These are phyloP conservation scores for Gillenia trifoliata DNA, from an alignment of 306 rosid species.

Conservation along the genomic window DNA sequence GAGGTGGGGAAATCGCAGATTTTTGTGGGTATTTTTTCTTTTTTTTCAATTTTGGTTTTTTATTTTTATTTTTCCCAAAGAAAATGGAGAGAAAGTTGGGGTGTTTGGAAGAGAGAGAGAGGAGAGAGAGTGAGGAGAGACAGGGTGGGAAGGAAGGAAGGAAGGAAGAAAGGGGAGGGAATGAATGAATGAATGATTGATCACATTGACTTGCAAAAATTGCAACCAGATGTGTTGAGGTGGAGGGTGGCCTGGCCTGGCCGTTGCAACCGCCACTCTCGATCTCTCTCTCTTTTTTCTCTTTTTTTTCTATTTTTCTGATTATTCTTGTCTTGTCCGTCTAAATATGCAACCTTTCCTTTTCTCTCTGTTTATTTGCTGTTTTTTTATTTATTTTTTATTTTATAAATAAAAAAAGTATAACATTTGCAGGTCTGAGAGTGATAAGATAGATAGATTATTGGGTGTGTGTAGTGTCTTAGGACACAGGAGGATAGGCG, in stretches of 20 bases:
- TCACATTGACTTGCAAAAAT: conserved; percentile 23
- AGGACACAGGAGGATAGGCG: background rate
- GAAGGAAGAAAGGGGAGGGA: background rate
- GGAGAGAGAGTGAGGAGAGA: too few relatives aligned
- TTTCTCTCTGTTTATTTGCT: background rate
- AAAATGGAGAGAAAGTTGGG: conserved; percentile 13
- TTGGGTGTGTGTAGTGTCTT: background rate
- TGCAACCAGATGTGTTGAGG: conserved; percentile 21
- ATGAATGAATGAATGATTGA: background rate
- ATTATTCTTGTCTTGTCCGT: background rate
- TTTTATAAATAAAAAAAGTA: background rate
- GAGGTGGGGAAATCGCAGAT: conserved; percentile 1
- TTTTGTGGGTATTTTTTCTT: background rate
- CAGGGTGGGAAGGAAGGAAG: too few relatives aligned
- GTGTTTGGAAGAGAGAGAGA: conserved; percentile 1
- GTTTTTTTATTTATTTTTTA: background rate
- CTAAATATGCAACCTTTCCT: background rate
- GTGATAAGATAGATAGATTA: too few relatives aligned
- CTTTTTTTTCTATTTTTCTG: background rate
- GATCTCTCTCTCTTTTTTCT: background rate
- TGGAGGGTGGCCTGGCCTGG: conserved; percentile 22
- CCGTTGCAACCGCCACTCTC: conserved; percentile 44
- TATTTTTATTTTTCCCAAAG: conserved; percentile 10
- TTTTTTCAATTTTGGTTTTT: background rate
- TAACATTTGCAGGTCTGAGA: too few relatives aligned